Conservation (phyloP, 2,329 filamentous ascomycete genomes). For the Venturia oleaginea region DNA sequence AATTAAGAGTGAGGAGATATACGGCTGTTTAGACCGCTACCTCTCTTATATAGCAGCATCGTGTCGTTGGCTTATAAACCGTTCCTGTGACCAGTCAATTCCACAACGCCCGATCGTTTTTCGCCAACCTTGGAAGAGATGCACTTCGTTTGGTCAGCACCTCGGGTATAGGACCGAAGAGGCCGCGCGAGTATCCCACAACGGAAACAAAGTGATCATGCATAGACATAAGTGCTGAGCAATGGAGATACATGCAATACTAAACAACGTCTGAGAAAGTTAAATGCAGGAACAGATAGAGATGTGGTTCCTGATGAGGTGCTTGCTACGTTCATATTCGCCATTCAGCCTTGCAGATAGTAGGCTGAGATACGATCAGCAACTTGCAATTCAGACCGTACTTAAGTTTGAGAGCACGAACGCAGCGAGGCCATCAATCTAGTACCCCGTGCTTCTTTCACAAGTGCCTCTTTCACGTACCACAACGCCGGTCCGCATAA, state of each 20-base stretch:
- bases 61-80: neutral
- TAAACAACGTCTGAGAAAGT: too few species aligned
- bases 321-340: neutral
- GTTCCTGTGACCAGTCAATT: neutral
- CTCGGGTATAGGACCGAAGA: neutral
- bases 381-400: neutral
- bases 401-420: too few species aligned
- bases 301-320: neutral
- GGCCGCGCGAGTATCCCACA: neutral
- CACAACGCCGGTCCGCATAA: neutral
- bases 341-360: neutral
- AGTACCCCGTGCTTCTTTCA: too few species aligned
- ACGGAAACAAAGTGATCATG: neutral
- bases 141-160: neutral
- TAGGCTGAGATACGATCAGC: neutral
- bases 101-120: neutral
- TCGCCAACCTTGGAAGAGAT: neutral
- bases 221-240: neutral
- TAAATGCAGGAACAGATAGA: neutral
- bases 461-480: neutral
- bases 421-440: too few species aligned
- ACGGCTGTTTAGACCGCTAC: neutral
- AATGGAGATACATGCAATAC: neutral
- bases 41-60: neutral
- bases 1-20: too few species aligned